These are phyloP conservation scores for Echinochloa phyllopogon DNA, from an alignment of 176 grass and related monocot species.

Conservation along the genomic window DNA sequence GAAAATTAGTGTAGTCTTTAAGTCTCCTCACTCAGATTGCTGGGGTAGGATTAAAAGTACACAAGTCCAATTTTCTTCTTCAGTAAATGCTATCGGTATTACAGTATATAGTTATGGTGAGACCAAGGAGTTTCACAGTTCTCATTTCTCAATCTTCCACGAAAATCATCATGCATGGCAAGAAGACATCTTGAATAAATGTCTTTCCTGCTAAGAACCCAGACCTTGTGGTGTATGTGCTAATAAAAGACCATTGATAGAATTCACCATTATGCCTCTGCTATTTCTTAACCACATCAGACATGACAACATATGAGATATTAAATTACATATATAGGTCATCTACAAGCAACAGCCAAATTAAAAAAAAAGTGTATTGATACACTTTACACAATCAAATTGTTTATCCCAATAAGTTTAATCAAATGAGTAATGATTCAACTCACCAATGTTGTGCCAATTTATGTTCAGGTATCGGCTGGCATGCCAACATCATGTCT, in stretches of 20 bases:
- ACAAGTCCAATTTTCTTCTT: too few relatives aligned
- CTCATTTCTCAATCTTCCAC: too few relatives aligned
- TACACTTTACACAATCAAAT: background rate
- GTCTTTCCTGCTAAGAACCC: background rate
- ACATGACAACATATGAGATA: background rate
- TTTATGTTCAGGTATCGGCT: background rate
- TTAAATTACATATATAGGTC: background rate
- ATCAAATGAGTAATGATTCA: background rate
- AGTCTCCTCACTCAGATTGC: too few relatives aligned
- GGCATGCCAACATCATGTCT: background rate
- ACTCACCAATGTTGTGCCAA: background rate
- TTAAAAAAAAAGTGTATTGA: background rate
- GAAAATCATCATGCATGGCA: too few relatives aligned
- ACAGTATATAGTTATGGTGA: too few relatives aligned
- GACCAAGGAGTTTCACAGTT: too few relatives aligned
- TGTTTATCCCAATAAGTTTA: too few relatives aligned
- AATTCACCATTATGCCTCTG: background rate
- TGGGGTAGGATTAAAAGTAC: too few relatives aligned
- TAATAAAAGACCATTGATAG: background rate
- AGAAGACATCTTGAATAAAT: too few relatives aligned
- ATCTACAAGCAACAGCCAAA: background rate
- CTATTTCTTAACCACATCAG: background rate
- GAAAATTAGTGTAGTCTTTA: too few relatives aligned
- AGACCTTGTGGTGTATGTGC: background rate
- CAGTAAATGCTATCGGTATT: too few relatives aligned